These are phyloP conservation scores for Massospora cicadina DNA, from an alignment of 371 early-diverging fungal genomes.

Conservation along the genomic window DNA sequence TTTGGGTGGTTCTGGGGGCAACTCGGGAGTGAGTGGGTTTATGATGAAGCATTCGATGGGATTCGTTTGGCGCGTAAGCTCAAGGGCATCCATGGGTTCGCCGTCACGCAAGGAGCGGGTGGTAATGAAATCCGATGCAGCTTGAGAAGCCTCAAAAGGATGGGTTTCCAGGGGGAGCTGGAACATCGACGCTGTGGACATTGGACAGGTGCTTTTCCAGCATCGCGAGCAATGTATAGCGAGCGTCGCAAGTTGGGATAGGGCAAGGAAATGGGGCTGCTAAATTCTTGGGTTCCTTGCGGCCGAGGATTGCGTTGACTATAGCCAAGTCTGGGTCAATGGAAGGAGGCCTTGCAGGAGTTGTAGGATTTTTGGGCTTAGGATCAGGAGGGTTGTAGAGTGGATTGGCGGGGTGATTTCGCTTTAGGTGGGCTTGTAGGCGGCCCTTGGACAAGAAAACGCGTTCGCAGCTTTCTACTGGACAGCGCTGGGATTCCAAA, in stretches of 20 bases:
- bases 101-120: neutral
- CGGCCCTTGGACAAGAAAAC: neutral
- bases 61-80: neutral
- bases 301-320: neutral
- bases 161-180: no score
- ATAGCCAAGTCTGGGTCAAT: neutral
- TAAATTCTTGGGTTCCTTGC: neutral
- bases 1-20: no score
- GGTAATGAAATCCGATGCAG: no score
- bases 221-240: neutral
- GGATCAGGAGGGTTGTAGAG: neutral
- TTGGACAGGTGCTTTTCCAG: neutral
- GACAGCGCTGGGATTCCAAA: neutral
- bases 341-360: neutral
- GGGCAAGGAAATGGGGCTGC: neutral
- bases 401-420: neutral
- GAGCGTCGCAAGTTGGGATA: neutral
- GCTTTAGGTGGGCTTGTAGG: neutral
- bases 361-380: neutral
- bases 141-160: no score
- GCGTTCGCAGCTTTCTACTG: neutral
- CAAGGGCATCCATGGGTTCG: neutral
- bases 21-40: neutral
- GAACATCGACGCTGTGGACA: neutral
- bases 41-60: neutral